Percentiles rank a stretch among this genome's conserved stretches.
phyloP scores from a whole-genome alignment of 1,139 yeast species.

The Pichia cactophila region DNA sequence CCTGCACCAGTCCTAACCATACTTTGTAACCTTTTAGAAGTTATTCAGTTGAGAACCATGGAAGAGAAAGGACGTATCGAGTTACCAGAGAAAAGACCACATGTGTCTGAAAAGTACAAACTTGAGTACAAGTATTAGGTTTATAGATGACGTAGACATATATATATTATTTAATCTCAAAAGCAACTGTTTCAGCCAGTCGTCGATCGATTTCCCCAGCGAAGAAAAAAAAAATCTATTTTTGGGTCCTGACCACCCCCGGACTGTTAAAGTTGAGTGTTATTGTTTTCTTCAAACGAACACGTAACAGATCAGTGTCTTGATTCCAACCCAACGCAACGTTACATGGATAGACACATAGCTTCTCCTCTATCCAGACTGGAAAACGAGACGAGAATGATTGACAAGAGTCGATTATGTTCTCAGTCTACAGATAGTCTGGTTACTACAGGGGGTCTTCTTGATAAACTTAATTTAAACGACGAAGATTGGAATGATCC shows the following conservation, averaged over 20 bases:
- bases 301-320: background rate
- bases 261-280: background rate
- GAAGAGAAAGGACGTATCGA: slow-evolving; percentile 42
- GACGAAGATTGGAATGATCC: slow-evolving; percentile 25
- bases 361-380: slow-evolving; percentile 9
- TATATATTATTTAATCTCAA: too few species aligned
- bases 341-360: background rate
- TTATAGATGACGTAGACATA: background rate
- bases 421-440: slow-evolving; percentile 27
- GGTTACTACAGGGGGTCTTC: slow-evolving; percentile 30
- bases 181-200: too few species aligned
- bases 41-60: slow-evolving; percentile 53
- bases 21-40: slow-evolving; percentile 49
- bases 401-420: slow-evolving; percentile 21
- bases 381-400: slow-evolving; percentile 3
- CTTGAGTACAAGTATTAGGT: slow-evolving; percentile 12
- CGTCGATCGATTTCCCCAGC: background rate
- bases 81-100: slow-evolving; percentile 37
- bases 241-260: background rate
- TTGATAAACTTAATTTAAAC: slow-evolving; percentile 31
- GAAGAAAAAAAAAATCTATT: too few species aligned
- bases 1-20: slow-evolving; percentile 49
- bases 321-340: background rate
- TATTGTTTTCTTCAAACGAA: background rate
- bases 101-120: slow-evolving; percentile 18